Evolutionary conservation across 2,329 filamentous ascomycete genomes (phyloP), one percentile per base, ranked within the genome.

Genomic region (Claviceps sp.): DNA sequence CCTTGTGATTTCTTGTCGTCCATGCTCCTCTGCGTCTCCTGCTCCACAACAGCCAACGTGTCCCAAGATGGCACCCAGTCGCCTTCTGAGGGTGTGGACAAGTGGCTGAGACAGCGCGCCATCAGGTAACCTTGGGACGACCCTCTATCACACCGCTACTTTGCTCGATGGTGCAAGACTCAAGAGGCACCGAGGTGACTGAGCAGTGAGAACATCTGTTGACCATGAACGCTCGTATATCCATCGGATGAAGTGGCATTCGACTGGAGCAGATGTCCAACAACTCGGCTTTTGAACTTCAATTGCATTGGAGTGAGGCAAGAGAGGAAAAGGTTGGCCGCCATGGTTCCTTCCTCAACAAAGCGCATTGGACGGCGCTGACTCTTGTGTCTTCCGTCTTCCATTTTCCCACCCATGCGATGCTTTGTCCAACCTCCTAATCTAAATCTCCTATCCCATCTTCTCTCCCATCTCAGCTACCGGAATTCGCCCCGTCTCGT

Each of bases 51-150:
- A n/a, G 14, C 38, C 38, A 49, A 39, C n/a, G 11, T 26, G 7
- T 43, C 8, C 46, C 23, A 26, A 26, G 23, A 46, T 43, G 40
- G 40, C 20, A 43, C 40, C 17, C 40, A 43, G 23, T 45, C 14
- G 43, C 43, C 23, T 39, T 45, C 43, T 45, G 22, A 29, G 42
- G 45, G 39, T 45, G 34, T 29, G 34, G 45, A 46, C 26, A 16
- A 23, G 49, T 53, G 52, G 52, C 52, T 53, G 52, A 53, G 52
- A 53, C 52, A 48, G 49, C 47, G 40, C 49, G 29, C 29, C 29
- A 37, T 49, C 49, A 13, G 43, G 49, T 45, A 39, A 34, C 34
- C 22, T 37, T 37, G 45, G 11, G 17, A 29, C 45, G 17, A 38
- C 29, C 17, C 14, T 26, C 47, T 22, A 45, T 50, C 51, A 48